Base-by-base conservation (phyloP, 1,284 basidiomycete genomes). In the Apiotrichum porosum region DNA sequence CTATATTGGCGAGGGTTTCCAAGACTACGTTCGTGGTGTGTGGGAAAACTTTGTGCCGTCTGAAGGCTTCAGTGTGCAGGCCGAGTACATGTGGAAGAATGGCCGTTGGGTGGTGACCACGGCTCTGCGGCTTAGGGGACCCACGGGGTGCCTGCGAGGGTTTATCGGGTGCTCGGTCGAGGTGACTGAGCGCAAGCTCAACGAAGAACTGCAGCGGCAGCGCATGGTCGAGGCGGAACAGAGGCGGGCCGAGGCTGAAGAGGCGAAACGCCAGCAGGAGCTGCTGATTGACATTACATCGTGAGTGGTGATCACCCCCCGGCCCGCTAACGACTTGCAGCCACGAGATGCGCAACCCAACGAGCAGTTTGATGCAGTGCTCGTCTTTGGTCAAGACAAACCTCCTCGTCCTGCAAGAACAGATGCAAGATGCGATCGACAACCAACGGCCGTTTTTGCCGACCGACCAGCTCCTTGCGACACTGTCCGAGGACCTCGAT, bases 401-500 rank as follows among this genome's bases (percentile, higher is more conserved):
- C 23, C 54, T 68, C 18, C 14, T 60, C 3, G 58, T 58, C 1
- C 42, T 68, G 19, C 63, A 61, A 31, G 62, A 66, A 42, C 63
- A 68, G 44, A n/a, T n/a, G 49, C 65, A 17, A 54, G 40, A 58
- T 15, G 54, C 54, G 35, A 45, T 62, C 22, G 44, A 40, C n/a
- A 37, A 57, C 18, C 56, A 9, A 44, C 44, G 4, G 39, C 48
- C 6, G 0, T 73, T 73, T 47, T 47, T 40, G 6, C 72, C 71
- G 2, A 64, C 65, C 3, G 42, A 60, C 21, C 65, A 65, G 37
- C 52, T 74, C 5, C 39, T 75, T 19, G 57, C 51, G 36, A 68
- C 62, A n/a, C 71, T 2, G 63, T 64, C 3, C 42, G 72, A 75
- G 39, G 72, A 71, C 51, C 54, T 75, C 4, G 73, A 70, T 10